Percentiles rank a stretch among this genome's conserved stretches.
Evolutionary conservation across 805 yeast genomes (phyloP).

Genomic region (Metschnikowia henanensis): DNA sequence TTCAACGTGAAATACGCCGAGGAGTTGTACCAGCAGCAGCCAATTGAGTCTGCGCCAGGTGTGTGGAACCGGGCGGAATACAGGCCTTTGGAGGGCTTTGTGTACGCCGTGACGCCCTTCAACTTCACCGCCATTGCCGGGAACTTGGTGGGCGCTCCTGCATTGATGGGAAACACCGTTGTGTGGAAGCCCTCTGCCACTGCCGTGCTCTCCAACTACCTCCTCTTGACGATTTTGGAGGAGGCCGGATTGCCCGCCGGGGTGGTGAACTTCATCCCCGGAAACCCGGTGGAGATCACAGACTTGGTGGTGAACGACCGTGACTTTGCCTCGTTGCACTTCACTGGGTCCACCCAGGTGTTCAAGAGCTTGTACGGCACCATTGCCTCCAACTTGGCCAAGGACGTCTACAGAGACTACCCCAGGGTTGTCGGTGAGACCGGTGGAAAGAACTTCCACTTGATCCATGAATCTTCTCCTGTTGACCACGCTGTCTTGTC

Average conservation of each 20-base stretch:
- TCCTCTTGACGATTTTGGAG: slow-evolving; percentile 73
- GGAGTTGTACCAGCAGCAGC: slow-evolving; percentile 82
- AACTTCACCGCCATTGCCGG: slow-evolving; percentile 98
- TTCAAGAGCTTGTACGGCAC: slow-evolving; percentile 76
- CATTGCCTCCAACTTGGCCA: slow-evolving; percentile 74
- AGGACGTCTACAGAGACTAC: slow-evolving; percentile 76
- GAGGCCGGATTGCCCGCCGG: slow-evolving; percentile 98
- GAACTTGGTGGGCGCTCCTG: slow-evolving; percentile 94
- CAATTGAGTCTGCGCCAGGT: slow-evolving; percentile 74
- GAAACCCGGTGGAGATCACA: slow-evolving; percentile 80
- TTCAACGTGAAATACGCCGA: slow-evolving; percentile 90
- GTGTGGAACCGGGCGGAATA: slow-evolving; percentile 98
- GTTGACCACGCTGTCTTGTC: slow-evolving; percentile 81
- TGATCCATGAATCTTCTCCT: slow-evolving; percentile 79
- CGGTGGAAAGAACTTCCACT: slow-evolving; percentile 97
- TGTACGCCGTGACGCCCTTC: slow-evolving; percentile 96
- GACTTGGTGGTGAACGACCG: slow-evolving; percentile 60
- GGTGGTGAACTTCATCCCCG: slow-evolving; percentile 92
- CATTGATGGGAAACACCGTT: slow-evolving; percentile 94
- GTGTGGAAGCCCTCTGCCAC: slow-evolving; percentile 97
- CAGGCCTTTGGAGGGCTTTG: slow-evolving; percentile 96
- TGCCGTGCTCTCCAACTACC: slow-evolving; percentile 86
- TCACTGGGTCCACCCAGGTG: slow-evolving; percentile 92
- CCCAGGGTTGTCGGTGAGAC: slow-evolving; percentile 98
- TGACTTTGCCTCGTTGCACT: slow-evolving; percentile 85